A percentile compares a stretch with the other conserved stretches of the same genome.
Evolutionary conservation across 2,329 filamentous ascomycete species (phyloP).

Genomic region (Berkeleyomyces basicola): DNA sequence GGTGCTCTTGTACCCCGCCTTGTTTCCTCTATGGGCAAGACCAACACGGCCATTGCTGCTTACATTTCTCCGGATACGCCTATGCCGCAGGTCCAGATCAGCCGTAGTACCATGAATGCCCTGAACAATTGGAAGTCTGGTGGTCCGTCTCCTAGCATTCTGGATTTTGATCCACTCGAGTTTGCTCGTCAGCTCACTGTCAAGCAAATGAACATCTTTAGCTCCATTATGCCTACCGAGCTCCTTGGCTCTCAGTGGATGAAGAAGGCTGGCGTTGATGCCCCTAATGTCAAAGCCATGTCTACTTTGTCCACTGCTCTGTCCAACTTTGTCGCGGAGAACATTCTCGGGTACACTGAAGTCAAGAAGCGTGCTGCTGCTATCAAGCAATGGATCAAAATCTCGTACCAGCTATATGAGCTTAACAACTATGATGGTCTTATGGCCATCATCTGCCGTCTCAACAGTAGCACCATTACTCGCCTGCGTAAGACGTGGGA

Average conservation of each 20-base stretch:
- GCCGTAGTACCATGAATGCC: slow-evolving; percentile 57
- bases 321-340: slow-evolving; percentile 83
- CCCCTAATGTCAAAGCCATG: slow-evolving; percentile 87
- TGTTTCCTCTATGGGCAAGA: slow-evolving; percentile 76
- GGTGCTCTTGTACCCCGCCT: slow-evolving; percentile 66
- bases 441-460: slow-evolving; percentile 90
- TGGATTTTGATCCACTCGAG: slow-evolving; percentile 86
- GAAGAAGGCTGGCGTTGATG: slow-evolving; percentile 63
- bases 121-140: slow-evolving; percentile 62
- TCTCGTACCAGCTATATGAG: slow-evolving; percentile 70
- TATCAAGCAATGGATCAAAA: slow-evolving; percentile 98
- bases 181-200: slow-evolving; percentile 82
- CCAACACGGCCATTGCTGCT: slow-evolving; percentile 51
- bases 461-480: slow-evolving; percentile 82
- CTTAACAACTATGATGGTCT: slow-evolving; percentile 91
- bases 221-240: slow-evolving; percentile 80
- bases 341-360: slow-evolving; percentile 75
- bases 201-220: slow-evolving; percentile 83
- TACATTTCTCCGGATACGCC: slow-evolving; percentile 56
- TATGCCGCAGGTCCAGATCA: slow-evolving; percentile 51
- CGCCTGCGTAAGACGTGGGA: slow-evolving; percentile 90
- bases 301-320: slow-evolving; percentile 82
- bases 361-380: slow-evolving; percentile 77
- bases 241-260: slow-evolving; percentile 86
- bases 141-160: slow-evolving; percentile 51